phyloP scores from a whole-genome alignment of 208 protist species.

The Crithidia thermophila region DNA sequence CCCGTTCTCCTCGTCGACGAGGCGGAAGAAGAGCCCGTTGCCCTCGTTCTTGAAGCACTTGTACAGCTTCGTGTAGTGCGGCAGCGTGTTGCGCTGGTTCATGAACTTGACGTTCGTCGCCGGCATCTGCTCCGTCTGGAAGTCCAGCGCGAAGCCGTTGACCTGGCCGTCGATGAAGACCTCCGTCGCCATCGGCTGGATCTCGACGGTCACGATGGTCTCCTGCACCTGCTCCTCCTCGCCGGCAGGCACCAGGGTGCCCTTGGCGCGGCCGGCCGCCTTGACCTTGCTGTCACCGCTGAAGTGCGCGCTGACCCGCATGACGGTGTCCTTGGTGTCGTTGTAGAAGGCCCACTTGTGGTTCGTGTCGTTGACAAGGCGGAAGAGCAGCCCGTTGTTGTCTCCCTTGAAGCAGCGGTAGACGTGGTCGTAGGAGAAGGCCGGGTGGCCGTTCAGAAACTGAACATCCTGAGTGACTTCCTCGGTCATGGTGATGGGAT shows the following conservation, averaged over 20 bases:
- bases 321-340: conserved; percentile 43
- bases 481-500: conserved; percentile 27
- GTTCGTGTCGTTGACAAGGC: conserved; percentile 38
- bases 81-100: conserved; percentile 29
- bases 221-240: conserved; percentile 15
- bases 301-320: conserved; percentile 35
- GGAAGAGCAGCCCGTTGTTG: conserved; percentile 52
- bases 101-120: conserved; percentile 34
- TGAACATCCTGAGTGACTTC: conserved; percentile 24
- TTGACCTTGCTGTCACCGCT: conserved; percentile 33
- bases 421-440: conserved; percentile 38
- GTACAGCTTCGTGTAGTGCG: conserved; percentile 51
- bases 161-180: conserved; percentile 57
- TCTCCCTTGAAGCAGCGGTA: conserved; percentile 59
- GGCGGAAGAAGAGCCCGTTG: conserved; percentile 85
- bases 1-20: conserved; percentile 57
- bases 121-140: conserved; percentile 40
- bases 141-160: conserved; percentile 40
- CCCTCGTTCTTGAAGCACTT: conserved; percentile 80
- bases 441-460: conserved; percentile 32
- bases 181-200: conserved; percentile 49
- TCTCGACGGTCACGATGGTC: conserved; percentile 36
- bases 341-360: conserved; percentile 74
- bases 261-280: conserved; percentile 23
- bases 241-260: conserved; percentile 9